Conservation (phyloP, 371 early-diverging fungal genomes). For the Lichtheimia corymbifera region DNA sequence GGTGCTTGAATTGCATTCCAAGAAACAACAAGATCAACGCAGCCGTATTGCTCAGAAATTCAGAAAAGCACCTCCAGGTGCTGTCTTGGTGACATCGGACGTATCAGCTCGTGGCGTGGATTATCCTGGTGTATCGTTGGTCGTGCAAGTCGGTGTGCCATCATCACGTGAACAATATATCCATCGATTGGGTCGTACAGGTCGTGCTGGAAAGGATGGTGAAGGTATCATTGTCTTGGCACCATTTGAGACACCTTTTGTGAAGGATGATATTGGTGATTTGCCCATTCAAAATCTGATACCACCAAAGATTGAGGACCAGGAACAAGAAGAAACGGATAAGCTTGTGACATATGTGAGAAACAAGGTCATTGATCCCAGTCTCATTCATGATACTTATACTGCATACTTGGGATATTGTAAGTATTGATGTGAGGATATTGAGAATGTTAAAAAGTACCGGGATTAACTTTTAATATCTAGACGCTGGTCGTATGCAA, state of each 20-base stretch:
- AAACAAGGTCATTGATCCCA: slow-evolving; percentile 37
- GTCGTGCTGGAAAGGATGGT: slow-evolving; percentile 95
- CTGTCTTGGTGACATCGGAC: slow-evolving; percentile 95
- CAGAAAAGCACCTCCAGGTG: slow-evolving; percentile 58
- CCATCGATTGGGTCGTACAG: slow-evolving; percentile 98
- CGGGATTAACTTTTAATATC: slow-evolving; percentile 7
- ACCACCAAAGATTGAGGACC: slow-evolving; percentile 34
- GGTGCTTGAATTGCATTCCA: slow-evolving; percentile 82
- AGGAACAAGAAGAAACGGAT: slow-evolving; percentile 27
- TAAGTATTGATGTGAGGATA: slow-evolving; percentile 37
- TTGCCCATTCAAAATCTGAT: slow-evolving; percentile 54
- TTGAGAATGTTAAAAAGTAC: slow-evolving; percentile 1
- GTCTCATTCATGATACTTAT: slow-evolving; percentile 55
- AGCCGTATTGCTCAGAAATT: slow-evolving; percentile 74
- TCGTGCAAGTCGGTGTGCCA: slow-evolving; percentile 96
- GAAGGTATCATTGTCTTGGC: slow-evolving; percentile 84
- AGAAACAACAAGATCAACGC: slow-evolving; percentile 74
- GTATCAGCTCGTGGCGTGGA: slow-evolving; percentile 99
- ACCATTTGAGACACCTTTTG: slow-evolving; percentile 80
- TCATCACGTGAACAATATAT: slow-evolving; percentile 90
- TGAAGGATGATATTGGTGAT: slow-evolving; percentile 50
- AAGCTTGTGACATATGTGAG: slow-evolving; percentile 22
- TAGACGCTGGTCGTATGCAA: slow-evolving; percentile 43
- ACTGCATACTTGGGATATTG: slow-evolving; percentile 73
- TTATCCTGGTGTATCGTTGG: slow-evolving; percentile 94